Conservation (phyloP, 2,329 filamentous ascomycete genomes). For the Ramularia endophylla region DNA sequence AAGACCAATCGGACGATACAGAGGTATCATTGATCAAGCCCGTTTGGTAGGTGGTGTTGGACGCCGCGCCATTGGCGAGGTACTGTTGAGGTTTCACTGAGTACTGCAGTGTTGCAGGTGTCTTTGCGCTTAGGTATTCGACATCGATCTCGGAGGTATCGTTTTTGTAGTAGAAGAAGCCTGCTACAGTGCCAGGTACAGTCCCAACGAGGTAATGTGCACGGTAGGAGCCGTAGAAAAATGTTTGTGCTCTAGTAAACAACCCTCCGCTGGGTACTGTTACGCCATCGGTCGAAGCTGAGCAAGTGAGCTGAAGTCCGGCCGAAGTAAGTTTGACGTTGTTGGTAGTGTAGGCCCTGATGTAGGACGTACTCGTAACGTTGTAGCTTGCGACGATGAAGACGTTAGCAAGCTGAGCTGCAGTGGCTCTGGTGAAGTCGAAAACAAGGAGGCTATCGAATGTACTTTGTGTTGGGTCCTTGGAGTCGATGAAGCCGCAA, state of each 20-base stretch:
- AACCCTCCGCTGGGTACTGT: conserved; percentile 1
- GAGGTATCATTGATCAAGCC: neutral
- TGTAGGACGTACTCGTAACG: conserved; percentile 1
- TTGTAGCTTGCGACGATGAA: conserved; percentile 4
- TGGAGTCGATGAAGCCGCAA: conserved; percentile 5
- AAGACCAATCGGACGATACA: conserved; percentile 3
- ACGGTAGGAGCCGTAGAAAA: conserved; percentile 5
- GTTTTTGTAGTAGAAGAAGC: conserved; percentile 5
- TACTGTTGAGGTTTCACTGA: conserved; percentile 4
- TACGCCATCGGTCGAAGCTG: neutral
- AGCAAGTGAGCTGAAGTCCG: conserved; percentile 3
- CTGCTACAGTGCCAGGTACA: conserved; percentile 2
- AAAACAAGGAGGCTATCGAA: conserved; percentile 2
- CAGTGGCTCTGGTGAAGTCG: conserved; percentile 2
- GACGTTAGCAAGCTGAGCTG: neutral
- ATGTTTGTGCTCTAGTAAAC: neutral
- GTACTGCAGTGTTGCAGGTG: conserved; percentile 1
- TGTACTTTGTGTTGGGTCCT: conserved; percentile 1
- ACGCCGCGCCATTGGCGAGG: neutral
- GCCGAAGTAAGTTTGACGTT: neutral
- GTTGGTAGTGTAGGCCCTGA: neutral
- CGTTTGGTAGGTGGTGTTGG: conserved; percentile 1
- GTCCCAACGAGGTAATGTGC: neutral
- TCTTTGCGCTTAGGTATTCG: conserved; percentile 3
- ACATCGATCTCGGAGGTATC: conserved; percentile 6